Conservation (phyloP, 1,284 basidiomycete genomes). For the Trametes sp. region DNA sequence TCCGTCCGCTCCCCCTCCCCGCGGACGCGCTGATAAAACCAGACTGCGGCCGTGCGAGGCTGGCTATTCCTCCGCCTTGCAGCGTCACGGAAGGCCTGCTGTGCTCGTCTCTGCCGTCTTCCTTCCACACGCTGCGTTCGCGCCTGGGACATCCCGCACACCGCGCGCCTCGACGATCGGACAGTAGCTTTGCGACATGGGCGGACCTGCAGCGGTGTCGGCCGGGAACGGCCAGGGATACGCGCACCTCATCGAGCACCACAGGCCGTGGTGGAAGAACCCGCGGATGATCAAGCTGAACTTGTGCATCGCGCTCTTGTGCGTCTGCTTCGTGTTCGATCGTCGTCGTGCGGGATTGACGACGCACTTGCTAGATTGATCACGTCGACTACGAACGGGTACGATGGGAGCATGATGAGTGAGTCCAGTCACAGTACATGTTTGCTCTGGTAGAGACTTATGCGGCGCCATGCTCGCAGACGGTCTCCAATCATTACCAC, state of each 20-base stretch:
- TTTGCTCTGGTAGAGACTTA: background rate
- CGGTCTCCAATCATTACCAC: constrained; percentile 67
- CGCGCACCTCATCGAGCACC: constrained; percentile 37
- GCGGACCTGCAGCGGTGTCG: constrained; percentile 39
- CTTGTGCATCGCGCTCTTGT: constrained; percentile 71
- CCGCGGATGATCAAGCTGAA: constrained; percentile 59
- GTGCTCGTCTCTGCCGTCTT: constrained; percentile 17
- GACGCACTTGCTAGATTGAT: constrained; percentile 55
- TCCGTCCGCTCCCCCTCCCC: constrained; percentile 10
- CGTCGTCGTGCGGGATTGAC: background rate
- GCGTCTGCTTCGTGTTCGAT: constrained; percentile 31
- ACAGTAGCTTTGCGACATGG: constrained; percentile 27
- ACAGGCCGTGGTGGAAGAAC: constrained; percentile 44
- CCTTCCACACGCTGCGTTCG: constrained; percentile 17
- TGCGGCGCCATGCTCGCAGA: constrained; percentile 41
- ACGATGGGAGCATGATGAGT: constrained; percentile 79
- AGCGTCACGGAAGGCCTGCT: constrained; percentile 8
- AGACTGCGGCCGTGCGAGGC: constrained; percentile 12
- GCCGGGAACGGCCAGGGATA: constrained; percentile 31
- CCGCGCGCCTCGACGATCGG: background rate
- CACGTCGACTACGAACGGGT: constrained; percentile 77
- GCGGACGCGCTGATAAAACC: constrained; percentile 28
- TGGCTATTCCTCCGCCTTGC: constrained; percentile 20
- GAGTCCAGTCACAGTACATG: background rate
- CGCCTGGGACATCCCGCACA: constrained; percentile 1